Evolutionary conservation across 352 stramenopile species (phyloP), one percentile per base, ranked within the genome.

Genomic region (Phytophthora palmivora): DNA sequence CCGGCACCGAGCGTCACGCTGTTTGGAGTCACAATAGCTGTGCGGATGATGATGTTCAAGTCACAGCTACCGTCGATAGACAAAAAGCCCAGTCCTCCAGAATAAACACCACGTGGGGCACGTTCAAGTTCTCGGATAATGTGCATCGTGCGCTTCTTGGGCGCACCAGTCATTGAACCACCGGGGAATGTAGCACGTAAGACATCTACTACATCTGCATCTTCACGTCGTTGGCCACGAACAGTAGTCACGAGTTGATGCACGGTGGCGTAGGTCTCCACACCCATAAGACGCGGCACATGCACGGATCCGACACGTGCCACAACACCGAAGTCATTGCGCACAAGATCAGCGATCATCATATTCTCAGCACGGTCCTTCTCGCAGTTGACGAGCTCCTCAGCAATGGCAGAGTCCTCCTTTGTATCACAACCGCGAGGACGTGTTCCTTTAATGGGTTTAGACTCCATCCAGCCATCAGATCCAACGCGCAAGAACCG

Each of bases 21-120:
- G 62, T 68, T 57, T 6, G 74, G 72, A 38, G 90, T 97, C 34
- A 98, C 60, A 30, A 99, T 82, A 9, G 95, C 96, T 24, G 96
- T 98, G 41, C 97, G 92, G 68, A 99, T 99, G 34, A 99, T 90
- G 56, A 99, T 98, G 78, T 99, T 99, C 61, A 99, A 85, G 67
- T 99, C 96, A 57, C 95, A 97, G 46, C 80, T 91, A 11, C 95
- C 95, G 76, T 98, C 95, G n/a, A 98, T 68, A 36, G 93, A 97
- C 12, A 99, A 61, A 51, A 98, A 99, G 12, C 97, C 97, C 8
- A 99, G 65, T 12, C 86, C 90, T n/a, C 97, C 97, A 2, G 94
- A 97, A 78, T 99, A 99, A 2, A 98, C 90, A 16, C 97, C 96
- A n/a, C 97, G 85, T 2, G 77, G 79, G 2, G 78, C 68, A 37